Evolutionary conservation across 805 yeast species (phyloP), one percentile per base, ranked within the genome.

Genomic region (Isabelozyma rhagii): DNA sequence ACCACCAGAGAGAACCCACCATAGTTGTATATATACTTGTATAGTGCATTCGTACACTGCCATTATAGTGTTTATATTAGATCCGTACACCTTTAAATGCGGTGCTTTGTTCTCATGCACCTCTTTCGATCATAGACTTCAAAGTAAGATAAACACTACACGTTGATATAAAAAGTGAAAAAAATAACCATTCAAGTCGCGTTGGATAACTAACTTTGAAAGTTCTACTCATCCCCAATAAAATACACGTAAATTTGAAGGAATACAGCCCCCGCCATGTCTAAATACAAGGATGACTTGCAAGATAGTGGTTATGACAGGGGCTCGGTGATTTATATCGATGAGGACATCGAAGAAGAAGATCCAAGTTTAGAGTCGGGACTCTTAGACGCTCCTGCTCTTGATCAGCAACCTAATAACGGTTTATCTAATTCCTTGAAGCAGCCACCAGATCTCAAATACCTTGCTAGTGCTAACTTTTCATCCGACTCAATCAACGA

Each of bases 1-100:
- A 64, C 69, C 17, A 72, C 74, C 1, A 66, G 61, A 48, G 78
- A 74, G 53, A 74, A 74, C 45, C 77, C 76, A 1, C 66, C 72
- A 29, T 68, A 51, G 49, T 15, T 31, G n/a, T 10, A 31, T 31
- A 13, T 8, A 31, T 31, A 31, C n/a, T 31, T 31, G 36, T 9
- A 31, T 21, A 21, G 25, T 21, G 3, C 25, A 21, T 21, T 6
- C 25, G 25, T 21, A 21, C 25, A 21, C 25, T 6, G 10, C 1
- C 5, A 10, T 31, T 31, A 13, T 13, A 8, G 36, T 31, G 2
- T 3, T 10, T 31, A 13, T 31, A 5, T 5, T 13, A 31, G 5
- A 31, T 8, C 36, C 36, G 36, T 31, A 31, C 36, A 31, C 8
- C 36, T 6, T 8, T 5, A 31, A 3, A 21, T 21, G 25, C 5